Conservation (phyloP, 192 early-diverging fungal species). For the Backusella tuberculispora region DNA sequence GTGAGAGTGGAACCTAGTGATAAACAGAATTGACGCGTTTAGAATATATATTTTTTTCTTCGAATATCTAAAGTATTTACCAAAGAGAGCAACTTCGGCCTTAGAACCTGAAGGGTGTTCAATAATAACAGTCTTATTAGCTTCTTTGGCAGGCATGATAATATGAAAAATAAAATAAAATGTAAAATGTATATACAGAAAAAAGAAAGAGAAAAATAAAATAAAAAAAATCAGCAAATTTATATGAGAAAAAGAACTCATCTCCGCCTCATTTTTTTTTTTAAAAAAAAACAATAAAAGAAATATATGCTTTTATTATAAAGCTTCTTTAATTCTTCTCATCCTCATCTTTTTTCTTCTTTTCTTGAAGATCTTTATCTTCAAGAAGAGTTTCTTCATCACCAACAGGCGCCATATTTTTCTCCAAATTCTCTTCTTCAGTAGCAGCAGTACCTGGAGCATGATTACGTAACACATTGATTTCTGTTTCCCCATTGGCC, state of each 20-base stretch:
- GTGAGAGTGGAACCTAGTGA: slow-evolving; percentile 87
- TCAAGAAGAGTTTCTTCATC: slow-evolving; percentile 31
- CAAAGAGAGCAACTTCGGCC: slow-evolving; percentile 33
- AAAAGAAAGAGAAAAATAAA: not conserved
- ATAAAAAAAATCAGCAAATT: not conserved
- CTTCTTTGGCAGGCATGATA: slow-evolving; percentile 33
- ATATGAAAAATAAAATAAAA: slow-evolving; percentile 4
- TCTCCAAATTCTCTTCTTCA: slow-evolving; percentile 20
- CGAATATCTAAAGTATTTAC: slow-evolving; percentile 16
- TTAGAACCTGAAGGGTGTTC: slow-evolving; percentile 35
- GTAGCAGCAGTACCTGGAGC: not conserved
- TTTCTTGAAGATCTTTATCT: slow-evolving; percentile 15
- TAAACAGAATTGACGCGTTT: not conserved
- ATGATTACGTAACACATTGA: slow-evolving; percentile 39
- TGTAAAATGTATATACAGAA: slow-evolving; percentile 15
- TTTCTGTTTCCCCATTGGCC: slow-evolving; percentile 26
- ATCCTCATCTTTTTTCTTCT: slow-evolving; percentile 22
- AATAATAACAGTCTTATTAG: slow-evolving; percentile 21
- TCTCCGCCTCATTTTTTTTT: slow-evolving; percentile 8
- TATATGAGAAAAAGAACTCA: not conserved
- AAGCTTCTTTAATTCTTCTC: not conserved
- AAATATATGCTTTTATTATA: not conserved
- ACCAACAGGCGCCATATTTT: slow-evolving; percentile 32
- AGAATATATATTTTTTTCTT: slow-evolving; percentile 16
- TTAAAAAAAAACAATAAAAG: not conserved